Evolutionary conservation across 1,139 yeast genomes (phyloP), one percentile per base, ranked within the genome.

Genomic region (Meyerozyma athensensis): DNA sequence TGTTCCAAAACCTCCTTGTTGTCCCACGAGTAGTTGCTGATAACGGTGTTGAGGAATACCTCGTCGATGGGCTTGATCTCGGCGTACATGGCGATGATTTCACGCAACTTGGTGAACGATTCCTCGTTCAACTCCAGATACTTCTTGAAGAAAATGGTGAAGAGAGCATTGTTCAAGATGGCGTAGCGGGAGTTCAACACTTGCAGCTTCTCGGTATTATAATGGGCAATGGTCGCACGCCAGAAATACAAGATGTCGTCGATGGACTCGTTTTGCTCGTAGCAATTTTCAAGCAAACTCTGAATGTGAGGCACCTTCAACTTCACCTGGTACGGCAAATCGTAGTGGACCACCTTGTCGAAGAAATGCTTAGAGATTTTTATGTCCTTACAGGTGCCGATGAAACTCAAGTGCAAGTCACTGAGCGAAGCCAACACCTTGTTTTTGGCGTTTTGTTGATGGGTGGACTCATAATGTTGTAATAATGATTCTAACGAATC

Each of bases 341-440:
- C 79, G 39, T 65, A 65, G 42, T 72, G 68, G 37, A 84, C 66
- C 1, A 89, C 90, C 53, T 82, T 82, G 45, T 79, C 79, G 54
- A 83, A 87, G 52, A 85, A 85, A 36, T 78, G 75, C 52, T 75
- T 77, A 4, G 96, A 86, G 35, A 86, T 79, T 23, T 69, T 70
- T 37, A 82, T 68, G 50, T 87, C 94, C 48, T 79, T 79, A 58
- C 90, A 83, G 46, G 79, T 80, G 35, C 96, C 95, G 52, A 89
- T 81, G 52, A 89, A 87, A 2, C 85, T 74, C 45, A 83, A 71
- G 60, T 85, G 95, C 36, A 84, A 79, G 58, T 82, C 85, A 34
- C 68, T 60, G 43, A 70, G 59, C 2, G 63, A 54, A 16, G 50
- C 45, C 42, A 55, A 50, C 17, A 58, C 46, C 36, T 46, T 12